Percentiles rank a stretch among this genome's conserved stretches.
phyloP scores from a whole-genome alignment of 441 rosid genomes.

The Croton laevigatus region DNA sequence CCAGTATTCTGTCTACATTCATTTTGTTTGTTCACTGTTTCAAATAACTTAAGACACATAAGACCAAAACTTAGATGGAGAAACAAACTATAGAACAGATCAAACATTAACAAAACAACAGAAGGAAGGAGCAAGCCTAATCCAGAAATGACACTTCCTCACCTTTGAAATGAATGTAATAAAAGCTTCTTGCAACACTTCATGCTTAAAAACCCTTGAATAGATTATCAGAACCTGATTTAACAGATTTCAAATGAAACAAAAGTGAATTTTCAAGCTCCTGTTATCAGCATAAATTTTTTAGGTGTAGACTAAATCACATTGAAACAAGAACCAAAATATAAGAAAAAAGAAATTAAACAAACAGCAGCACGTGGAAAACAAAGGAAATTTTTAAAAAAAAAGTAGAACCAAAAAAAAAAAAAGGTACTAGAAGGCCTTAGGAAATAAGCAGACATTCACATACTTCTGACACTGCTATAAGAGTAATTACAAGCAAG shows the following conservation, averaged over 20 bases:
- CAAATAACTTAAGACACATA: conserved; percentile 19
- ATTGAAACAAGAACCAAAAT: no score
- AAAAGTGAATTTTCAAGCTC: no score
- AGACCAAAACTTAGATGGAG: conserved; percentile 21
- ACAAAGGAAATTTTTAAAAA: no score
- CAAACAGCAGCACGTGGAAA: no score
- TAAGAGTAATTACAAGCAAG: background rate
- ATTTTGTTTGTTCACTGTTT: conserved; percentile 30
- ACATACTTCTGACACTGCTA: background rate
- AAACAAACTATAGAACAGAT: background rate
- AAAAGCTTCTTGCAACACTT: background rate
- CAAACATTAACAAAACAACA: conserved; percentile 3
- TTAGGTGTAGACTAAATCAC: no score
- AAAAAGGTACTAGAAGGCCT: background rate
- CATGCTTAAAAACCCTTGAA: background rate
- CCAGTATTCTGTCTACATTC: conserved; percentile 43
- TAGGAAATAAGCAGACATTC: background rate
- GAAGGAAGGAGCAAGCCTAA: background rate
- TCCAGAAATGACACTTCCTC: conserved; percentile 8
- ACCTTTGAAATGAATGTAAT: background rate
- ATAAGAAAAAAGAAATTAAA: no score
- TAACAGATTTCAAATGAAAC: background rate
- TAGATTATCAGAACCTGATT: background rate
- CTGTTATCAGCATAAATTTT: no score
- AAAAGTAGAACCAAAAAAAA: no score